phyloP scores from a whole-genome alignment of 371 early-diverging fungal genomes.

The Dinochytrium kinnereticum region DNA sequence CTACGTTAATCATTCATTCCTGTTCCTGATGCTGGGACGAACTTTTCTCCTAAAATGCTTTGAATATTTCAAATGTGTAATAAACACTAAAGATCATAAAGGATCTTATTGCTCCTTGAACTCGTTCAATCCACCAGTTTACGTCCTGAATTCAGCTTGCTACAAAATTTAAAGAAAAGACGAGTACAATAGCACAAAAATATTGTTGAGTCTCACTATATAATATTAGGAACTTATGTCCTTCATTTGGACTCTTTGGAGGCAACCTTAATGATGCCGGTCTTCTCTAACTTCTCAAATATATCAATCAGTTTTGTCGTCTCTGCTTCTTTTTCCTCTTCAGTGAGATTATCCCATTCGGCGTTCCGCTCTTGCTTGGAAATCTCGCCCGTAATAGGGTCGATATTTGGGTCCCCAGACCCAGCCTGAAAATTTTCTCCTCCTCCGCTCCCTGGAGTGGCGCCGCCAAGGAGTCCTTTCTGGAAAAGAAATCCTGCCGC shows the following conservation, averaged over 20 bases:
- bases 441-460: slow-evolving; percentile 16
- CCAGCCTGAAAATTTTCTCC: neutral
- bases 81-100: no score
- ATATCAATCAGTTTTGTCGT: slow-evolving; percentile 89
- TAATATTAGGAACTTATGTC: neutral
- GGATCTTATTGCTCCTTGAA: no score
- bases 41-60: no score
- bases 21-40: no score
- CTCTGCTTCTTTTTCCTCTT: slow-evolving; percentile 94
- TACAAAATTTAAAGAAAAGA: neutral
- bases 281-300: slow-evolving; percentile 90
- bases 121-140: no score
- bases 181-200: neutral
- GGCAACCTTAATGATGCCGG: slow-evolving; percentile 78
- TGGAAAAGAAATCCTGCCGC: slow-evolving; percentile 82
- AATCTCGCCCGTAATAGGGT: slow-evolving; percentile 78
- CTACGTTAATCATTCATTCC: no score
- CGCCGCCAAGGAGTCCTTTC: slow-evolving; percentile 46
- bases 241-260: neutral
- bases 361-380: slow-evolving; percentile 58
- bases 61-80: no score
- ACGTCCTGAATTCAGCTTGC: no score
- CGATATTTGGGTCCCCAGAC: slow-evolving; percentile 54
- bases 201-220: neutral
- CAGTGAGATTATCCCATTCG: slow-evolving; percentile 79